Conservation (phyloP, 768 basidiomycete genomes). For the Kwoniella botswanensis region DNA sequence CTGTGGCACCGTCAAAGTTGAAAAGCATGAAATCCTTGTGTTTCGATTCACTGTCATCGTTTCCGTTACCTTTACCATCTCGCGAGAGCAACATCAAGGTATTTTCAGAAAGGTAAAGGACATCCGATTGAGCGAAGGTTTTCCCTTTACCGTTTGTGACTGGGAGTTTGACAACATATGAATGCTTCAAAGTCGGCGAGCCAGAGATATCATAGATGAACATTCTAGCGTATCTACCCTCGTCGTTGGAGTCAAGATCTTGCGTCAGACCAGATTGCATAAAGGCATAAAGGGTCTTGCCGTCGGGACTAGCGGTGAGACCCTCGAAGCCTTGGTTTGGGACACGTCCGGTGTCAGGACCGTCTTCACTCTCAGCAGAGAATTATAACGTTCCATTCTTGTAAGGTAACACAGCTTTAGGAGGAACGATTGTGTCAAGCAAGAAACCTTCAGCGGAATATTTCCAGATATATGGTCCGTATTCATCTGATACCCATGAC, state of each 20-base stretch:
- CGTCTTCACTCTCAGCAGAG: conserved; percentile 50
- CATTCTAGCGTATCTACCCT: conserved; percentile 65
- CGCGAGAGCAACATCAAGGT: conserved; percentile 69
- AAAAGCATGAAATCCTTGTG: conserved; percentile 68
- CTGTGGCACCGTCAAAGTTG: conserved; percentile 66
- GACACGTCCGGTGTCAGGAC: conserved; percentile 65
- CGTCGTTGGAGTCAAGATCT: conserved; percentile 64
- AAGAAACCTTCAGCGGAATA: conserved; percentile 63
- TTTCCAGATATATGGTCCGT: conserved; percentile 70
- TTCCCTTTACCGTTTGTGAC: conserved; percentile 62
- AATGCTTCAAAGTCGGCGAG: conserved; percentile 52
- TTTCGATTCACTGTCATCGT: conserved; percentile 63
- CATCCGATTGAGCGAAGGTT: conserved; percentile 65
- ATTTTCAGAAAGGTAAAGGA: conserved; percentile 64
- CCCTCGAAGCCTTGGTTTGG: conserved; percentile 71
- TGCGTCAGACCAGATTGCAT: conserved; percentile 70
- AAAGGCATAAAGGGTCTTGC: conserved; percentile 66
- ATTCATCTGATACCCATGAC: conserved; percentile 73
- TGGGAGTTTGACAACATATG: conserved; percentile 48
- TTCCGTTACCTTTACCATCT: conserved; percentile 65
- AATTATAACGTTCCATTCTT: conserved; percentile 63
- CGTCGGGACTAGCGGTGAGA: conserved; percentile 64
- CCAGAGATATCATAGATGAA: conserved; percentile 65
- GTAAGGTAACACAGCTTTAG: conserved; percentile 65
- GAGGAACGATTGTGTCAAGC: conserved; percentile 67